Evolutionary conservation across 2,329 filamentous ascomycete genomes (phyloP), one percentile per base, ranked within the genome.

Genomic region (Myrmaecium sp.): DNA sequence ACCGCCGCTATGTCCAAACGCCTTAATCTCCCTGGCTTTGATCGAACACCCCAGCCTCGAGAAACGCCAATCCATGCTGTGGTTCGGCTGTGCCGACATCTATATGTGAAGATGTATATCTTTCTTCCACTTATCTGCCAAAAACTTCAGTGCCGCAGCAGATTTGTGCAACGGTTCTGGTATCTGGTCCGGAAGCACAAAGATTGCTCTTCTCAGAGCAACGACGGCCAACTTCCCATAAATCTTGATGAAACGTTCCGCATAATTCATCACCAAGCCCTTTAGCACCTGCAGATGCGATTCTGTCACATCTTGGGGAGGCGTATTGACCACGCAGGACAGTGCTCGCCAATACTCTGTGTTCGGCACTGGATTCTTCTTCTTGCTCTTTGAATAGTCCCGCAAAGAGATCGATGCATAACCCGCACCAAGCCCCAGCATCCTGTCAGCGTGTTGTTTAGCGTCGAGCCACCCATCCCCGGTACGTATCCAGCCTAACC

Each of bases 331-430:
- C 19, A 95, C 79, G 22, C 63, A 63, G 1, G 81, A 70, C 30
- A 95, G 57, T 0, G 76, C 65, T 19, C 61, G 64, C 89, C 89
- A 98, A 58, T 89, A 95, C 30, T 84, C 64, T 0, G 64, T 25
- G 78, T 79, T 4, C 75, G 83, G 52, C 69, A 89, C 0, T 75
- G 46, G 43, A 13, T 46, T 84, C 23, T 57, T 60, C 36, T 72
- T 72, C 20, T 61, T 58, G 2, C 73, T 68, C 36, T 68, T 74
- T n/a, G n/a, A n/a, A n/a, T n/a, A n/a, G n/a, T n/a, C n/a, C 25
- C 86, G 73, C 6, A 94, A 60, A 1, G 81, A 71, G 19, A 95
- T 62, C 2, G 84, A 71, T 0, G 83, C 80, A 44, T 77, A 98
- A 0, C 86, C 86, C 3, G 78, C 75, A 2, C 73, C 82, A 1